phyloP scores from a whole-genome alignment of 1,284 basidiomycete genomes.

The Cutaneotrichosporon sp. region DNA sequence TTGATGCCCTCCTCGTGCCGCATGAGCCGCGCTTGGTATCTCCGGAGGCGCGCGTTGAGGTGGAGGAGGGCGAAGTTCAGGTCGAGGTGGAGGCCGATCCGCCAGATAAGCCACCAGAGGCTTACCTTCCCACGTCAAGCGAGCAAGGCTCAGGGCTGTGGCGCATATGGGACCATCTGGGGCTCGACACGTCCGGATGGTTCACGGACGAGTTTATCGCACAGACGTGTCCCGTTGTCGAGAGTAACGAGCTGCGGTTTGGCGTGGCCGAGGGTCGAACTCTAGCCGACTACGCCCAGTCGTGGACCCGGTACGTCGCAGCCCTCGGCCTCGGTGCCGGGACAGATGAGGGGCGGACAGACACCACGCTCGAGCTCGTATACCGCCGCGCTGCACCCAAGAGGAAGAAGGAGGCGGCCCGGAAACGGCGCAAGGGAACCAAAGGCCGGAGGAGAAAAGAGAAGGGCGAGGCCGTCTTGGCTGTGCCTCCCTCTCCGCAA shows the following conservation, averaged over 20 bases:
- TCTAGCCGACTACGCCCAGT: slow-evolving; percentile 38
- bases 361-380: slow-evolving; percentile 49
- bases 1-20: slow-evolving; percentile 54
- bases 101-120: background rate
- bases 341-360: slow-evolving; percentile 26
- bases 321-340: slow-evolving; percentile 43
- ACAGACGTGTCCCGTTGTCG: slow-evolving; percentile 56
- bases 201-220: slow-evolving; percentile 63
- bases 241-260: slow-evolving; percentile 42
- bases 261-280: slow-evolving; percentile 32
- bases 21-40: background rate
- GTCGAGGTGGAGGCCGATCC: background rate
- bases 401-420: slow-evolving; percentile 24
- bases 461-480: background rate
- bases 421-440: slow-evolving; percentile 16
- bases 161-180: slow-evolving; percentile 58
- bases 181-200: slow-evolving; percentile 55
- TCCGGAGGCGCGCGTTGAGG: background rate
- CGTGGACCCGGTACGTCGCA: slow-evolving; percentile 44
- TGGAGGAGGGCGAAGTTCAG: background rate
- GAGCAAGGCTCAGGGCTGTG: slow-evolving; percentile 1
- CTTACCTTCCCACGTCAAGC: slow-evolving; percentile 9
- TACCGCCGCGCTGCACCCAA: slow-evolving; percentile 46
- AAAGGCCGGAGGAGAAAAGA: background rate
- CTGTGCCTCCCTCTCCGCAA: background rate